These are phyloP conservation scores for Neurospora sp. DNA, from an alignment of 495 filamentous ascomycete species.

Conservation along the genomic window DNA sequence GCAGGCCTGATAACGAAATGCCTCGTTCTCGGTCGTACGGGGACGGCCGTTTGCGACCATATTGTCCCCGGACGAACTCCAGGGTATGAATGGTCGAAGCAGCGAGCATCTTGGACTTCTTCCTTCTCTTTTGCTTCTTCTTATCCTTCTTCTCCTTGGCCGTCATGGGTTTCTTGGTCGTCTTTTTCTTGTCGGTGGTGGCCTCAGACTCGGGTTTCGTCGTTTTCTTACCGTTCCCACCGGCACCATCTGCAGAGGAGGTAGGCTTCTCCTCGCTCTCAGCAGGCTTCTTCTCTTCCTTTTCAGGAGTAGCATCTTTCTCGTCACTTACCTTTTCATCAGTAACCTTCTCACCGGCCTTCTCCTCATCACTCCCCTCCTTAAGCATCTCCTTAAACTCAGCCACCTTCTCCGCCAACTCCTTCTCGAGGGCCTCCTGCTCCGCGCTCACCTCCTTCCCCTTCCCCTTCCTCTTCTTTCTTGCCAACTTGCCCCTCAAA, in stretches of 20 bases:
- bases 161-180: conserved; percentile 2
- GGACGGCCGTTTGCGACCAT: neutral
- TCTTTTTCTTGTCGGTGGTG: conserved; percentile 3
- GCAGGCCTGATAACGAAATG: conserved; percentile 63
- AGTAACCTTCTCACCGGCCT: conserved; percentile 4
- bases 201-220: neutral
- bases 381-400: neutral
- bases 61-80: neutral
- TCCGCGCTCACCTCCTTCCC: neutral
- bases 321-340: neutral
- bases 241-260: neutral
- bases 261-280: neutral
- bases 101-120: conserved; percentile 23
- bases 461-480: neutral
- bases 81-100: neutral
- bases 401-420: neutral
- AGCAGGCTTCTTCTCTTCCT: neutral
- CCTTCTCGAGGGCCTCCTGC: neutral
- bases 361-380: conserved; percentile 8
- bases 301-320: neutral
- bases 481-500: neutral
- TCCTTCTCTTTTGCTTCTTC: conserved; percentile 16
- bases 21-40: conserved; percentile 22
- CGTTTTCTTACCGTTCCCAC: neutral
- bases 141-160: conserved; percentile 1